Conservation (phyloP, 768 basidiomycete genomes). For the Vishniacozyma victoriae region DNA sequence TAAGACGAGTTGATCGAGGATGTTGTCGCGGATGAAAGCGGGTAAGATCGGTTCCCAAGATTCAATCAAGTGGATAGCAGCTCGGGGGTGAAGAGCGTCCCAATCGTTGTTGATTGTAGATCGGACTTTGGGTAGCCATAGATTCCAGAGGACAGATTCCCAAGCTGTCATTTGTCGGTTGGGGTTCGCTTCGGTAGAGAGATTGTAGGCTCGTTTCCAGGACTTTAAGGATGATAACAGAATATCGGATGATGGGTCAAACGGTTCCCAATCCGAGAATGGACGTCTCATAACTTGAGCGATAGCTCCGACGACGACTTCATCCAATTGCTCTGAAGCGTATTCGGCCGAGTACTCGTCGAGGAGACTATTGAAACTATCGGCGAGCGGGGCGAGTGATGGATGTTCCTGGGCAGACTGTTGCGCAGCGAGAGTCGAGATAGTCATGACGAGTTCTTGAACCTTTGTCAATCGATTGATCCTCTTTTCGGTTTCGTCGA, state of each 20-base stretch:
- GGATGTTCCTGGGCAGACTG: constrained; percentile 62
- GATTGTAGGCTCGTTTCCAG: constrained; percentile 46
- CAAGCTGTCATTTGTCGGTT: constrained; percentile 86
- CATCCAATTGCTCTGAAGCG: constrained; percentile 71
- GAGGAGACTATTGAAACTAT: constrained; percentile 66
- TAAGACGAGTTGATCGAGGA: constrained; percentile 89
- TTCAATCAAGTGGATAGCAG: constrained; percentile 77
- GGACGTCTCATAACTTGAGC: constrained; percentile 69
- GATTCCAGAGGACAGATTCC: constrained; percentile 87
- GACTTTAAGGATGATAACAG: constrained; percentile 40
- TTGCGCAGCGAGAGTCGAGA: constrained; percentile 59
- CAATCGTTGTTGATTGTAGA: constrained; percentile 93
- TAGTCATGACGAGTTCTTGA: constrained; percentile 66
- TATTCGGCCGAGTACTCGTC: constrained; percentile 68
- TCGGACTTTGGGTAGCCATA: constrained; percentile 93
- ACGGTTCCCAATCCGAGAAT: constrained; percentile 73
- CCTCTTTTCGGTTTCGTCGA: constrained; percentile 70
- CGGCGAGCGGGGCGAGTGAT: constrained; percentile 67
- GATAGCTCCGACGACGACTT: constrained; percentile 87
- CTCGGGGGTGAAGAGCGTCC: constrained; percentile 64
- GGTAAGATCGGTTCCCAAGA: constrained; percentile 83
- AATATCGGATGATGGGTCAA: constrained; percentile 60
- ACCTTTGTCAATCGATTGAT: constrained; percentile 72
- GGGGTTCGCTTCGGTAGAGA: constrained; percentile 44
- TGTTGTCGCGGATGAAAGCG: constrained; percentile 83